Base-by-base conservation (phyloP, 1,284 basidiomycete genomes). In the Abortiporus biennis region DNA sequence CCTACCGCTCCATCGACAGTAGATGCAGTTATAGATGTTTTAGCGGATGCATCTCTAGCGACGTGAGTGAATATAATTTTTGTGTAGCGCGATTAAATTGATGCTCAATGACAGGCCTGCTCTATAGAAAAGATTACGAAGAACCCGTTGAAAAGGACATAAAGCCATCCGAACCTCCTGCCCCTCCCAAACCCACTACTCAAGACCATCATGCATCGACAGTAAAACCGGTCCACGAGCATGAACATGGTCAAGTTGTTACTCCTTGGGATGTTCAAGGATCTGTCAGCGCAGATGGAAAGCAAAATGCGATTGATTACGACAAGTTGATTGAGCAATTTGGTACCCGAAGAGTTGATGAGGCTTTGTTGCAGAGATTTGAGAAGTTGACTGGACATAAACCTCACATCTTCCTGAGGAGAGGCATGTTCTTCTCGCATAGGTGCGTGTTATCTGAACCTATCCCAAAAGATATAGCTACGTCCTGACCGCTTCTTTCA, bases 191-290 rank as follows among this genome's bases (percentile, higher is more conserved):
- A n/a, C n/a, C n/a, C n/a, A n/a, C n/a, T n/a, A n/a, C n/a, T n/a
- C n/a, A n/a, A n/a, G n/a, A n/a, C n/a, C n/a, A n/a, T n/a, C n/a
- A n/a, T n/a, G n/a, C n/a, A n/a, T n/a, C n/a, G n/a, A n/a, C n/a
- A n/a, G n/a, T n/a, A n/a, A 64, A 67, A 43, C 64, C 68, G 19
- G 62, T 54, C 8, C 51, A 56, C 0, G 45, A 55, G 3, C 36
- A 50, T 4, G 50, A 56, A 1, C 69, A 74, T 43, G 90, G 83
- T 35, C 95, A 99, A 64, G 78, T 92, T 46, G 85, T 99, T 38
- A 99, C 95, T 0, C 96, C 96, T 16, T 99, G 96, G 89, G 93
- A 98, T 52, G 96, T 99, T 4, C 87, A 96, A 56, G 96, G 95
- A 35, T 89, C 85, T 36, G 86, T 95, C 9, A 83, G 92, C 12